Percentiles rank a stretch among this genome's conserved stretches.
Evolutionary conservation across 2,329 filamentous ascomycete genomes (phyloP).

Genomic region (Graphilbum sp.): DNA sequence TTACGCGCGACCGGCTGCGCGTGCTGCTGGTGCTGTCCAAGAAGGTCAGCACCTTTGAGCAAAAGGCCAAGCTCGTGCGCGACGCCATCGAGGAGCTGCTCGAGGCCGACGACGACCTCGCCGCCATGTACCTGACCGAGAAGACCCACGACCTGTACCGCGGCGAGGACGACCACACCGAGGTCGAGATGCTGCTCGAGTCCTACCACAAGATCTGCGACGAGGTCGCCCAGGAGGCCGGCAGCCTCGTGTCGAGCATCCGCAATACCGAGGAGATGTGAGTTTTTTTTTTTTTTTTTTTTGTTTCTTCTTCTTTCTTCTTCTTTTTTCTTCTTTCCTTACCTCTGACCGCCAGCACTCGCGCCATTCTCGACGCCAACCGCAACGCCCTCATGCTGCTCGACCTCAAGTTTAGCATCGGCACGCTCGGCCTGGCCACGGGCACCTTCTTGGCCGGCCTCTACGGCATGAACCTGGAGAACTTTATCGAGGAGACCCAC

Average conservation of each 20-base stretch:
- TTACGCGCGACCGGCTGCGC: constrained; percentile 84
- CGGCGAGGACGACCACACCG: constrained; percentile 76
- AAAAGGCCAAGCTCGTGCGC: constrained; percentile 84
- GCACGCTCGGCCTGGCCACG: constrained; percentile 83
- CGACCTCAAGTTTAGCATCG: constrained; percentile 90
- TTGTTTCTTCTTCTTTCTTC: neutral
- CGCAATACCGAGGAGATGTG: constrained; percentile 98
- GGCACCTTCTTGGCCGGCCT: constrained; percentile 93
- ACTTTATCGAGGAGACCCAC: constrained; percentile 90
- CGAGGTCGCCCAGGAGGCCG: constrained; percentile 90
- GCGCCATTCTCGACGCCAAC: constrained; percentile 93
- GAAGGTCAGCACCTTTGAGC: constrained; percentile 90
- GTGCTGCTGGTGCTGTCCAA: constrained; percentile 88
- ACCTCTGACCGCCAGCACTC: constrained; percentile 42
- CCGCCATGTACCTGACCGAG: constrained; percentile 90
- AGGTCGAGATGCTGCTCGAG: constrained; percentile 92
- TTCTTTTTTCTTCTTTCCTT: neutral
- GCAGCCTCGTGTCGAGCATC: constrained; percentile 85
- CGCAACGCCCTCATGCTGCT: constrained; percentile 96
- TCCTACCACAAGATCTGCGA: constrained; percentile 97
- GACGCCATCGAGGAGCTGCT: constrained; percentile 91
- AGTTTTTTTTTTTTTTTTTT: constrained; percentile 16
- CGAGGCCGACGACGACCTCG: constrained; percentile 89
- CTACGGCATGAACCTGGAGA: constrained; percentile 99
- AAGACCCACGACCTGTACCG: constrained; percentile 59